Percentiles rank a stretch among this genome's conserved stretches.
phyloP scores from a whole-genome alignment of 768 basidiomycete species.

The Lactifluus volemus region DNA sequence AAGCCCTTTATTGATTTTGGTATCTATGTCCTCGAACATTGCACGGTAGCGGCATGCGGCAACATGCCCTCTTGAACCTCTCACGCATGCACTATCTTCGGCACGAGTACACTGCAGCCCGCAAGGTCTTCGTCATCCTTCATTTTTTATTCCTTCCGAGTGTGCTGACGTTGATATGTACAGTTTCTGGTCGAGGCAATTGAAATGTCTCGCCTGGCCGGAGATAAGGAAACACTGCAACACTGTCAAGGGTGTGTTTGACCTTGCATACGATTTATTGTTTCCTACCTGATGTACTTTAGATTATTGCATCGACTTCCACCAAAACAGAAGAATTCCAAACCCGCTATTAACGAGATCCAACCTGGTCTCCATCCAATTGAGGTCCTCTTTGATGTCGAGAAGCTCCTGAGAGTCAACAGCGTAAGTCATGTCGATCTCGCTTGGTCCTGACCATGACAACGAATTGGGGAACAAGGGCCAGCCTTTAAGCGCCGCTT shows the following conservation, averaged over 20 bases:
- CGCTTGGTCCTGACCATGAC: background rate
- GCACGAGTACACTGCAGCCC: slow-evolving; percentile 57
- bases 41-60: slow-evolving; percentile 57
- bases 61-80: slow-evolving; percentile 70
- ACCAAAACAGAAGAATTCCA: slow-evolving; percentile 36
- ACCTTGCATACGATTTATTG: background rate
- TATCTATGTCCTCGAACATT: background rate
- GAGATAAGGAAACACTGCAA: slow-evolving; percentile 64
- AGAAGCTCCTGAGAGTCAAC: slow-evolving; percentile 61
- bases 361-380: slow-evolving; percentile 69
- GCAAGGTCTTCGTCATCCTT: slow-evolving; percentile 39
- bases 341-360: slow-evolving; percentile 56
- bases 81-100: slow-evolving; percentile 71
- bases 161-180: background rate
- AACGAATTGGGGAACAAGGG: background rate
- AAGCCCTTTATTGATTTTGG: background rate
- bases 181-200: slow-evolving; percentile 74
- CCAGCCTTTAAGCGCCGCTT: slow-evolving; percentile 36
- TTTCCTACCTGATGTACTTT: slow-evolving; percentile 2
- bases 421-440: slow-evolving; percentile 35
- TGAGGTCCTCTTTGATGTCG: slow-evolving; percentile 69
- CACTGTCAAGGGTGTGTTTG: slow-evolving; percentile 62
- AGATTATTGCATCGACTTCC: slow-evolving; percentile 72
- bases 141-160: background rate
- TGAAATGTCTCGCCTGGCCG: slow-evolving; percentile 60